Evolutionary conservation across 1,139 yeast species (phyloP).

Genomic region (Geotrichum armillariae): DNA sequence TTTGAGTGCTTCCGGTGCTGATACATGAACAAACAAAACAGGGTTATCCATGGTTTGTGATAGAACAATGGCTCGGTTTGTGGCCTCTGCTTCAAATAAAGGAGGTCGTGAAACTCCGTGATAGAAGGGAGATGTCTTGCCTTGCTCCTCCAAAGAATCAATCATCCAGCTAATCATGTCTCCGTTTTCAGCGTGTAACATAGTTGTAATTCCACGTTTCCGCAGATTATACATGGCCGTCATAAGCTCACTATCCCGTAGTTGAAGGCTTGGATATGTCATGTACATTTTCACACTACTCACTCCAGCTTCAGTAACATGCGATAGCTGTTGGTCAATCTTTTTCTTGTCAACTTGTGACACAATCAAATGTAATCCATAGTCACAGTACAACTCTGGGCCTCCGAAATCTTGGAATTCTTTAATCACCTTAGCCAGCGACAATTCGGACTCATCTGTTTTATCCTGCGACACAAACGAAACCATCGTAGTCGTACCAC

Average conservation of each 20-base stretch:
- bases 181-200: constrained; percentile 53
- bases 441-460: constrained; percentile 32
- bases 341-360: constrained; percentile 39
- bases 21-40: constrained; percentile 49
- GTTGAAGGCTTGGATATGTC: constrained; percentile 46
- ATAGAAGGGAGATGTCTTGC: constrained; percentile 44
- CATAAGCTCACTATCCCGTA: constrained; percentile 45
- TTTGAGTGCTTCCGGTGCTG: constrained; percentile 45
- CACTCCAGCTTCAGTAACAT: constrained; percentile 40
- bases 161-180: constrained; percentile 48
- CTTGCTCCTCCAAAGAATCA: constrained; percentile 42
- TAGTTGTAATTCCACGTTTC: constrained; percentile 45
- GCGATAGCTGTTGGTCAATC: constrained; percentile 31
- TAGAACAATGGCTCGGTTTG: constrained; percentile 48
- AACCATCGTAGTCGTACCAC: constrained; percentile 50
- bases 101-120: constrained; percentile 49
- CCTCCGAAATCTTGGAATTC: constrained; percentile 26
- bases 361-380: constrained; percentile 48
- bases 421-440: constrained; percentile 23
- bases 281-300: constrained; percentile 50
- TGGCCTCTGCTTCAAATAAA: constrained; percentile 51
- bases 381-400: constrained; percentile 46
- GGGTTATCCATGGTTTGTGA: constrained; percentile 47
- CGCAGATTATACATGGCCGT: constrained; percentile 45
- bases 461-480: constrained; percentile 47